Base-by-base conservation (phyloP, 805 yeast species). In the Allodekkera sacchari region DNA sequence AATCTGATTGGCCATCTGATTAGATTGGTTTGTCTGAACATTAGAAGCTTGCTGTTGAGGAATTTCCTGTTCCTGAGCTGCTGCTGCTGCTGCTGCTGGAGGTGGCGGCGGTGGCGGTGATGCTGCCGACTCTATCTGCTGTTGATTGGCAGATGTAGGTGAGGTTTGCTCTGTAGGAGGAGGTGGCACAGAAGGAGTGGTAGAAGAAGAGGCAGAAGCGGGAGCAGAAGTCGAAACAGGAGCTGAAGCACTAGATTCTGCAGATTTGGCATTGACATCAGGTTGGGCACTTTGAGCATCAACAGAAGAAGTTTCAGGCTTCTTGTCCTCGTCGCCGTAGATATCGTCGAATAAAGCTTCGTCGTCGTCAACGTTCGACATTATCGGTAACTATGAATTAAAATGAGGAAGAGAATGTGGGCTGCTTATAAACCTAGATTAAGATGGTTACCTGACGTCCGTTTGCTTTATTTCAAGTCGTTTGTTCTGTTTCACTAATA, bases 301-400 rank as follows among this genome's bases (percentile, higher is more conserved):
- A n/a, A 14, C 12, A 7, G 11, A n/a, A 8, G 26, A 24, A 28
- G 24, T 34, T 8, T 22, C 57, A 13, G 26, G 36, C 5, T 35
- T 31, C 33, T 43, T 39, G 35, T 48, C 37, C 22, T 52, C 55
- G 28, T 45, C 59, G 19, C 53, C 55, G 44, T 88, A 88, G 61
- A 88, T 83, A 56, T 88, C 96, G 61, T 87, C 94, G 59, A 88
- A 88, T 56, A 83, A 78, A 49, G 84, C 89, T 57, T 87, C 96
- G 61, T 88, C 96, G 63, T 87, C 96, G 61, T 85, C 95, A 39
- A 80, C 71, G 35, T 63, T 58, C 38, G 80, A 71, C 82, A 76
- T 77, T 34, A 35, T 58, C n/a, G n/a, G n/a, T n/a, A n/a, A n/a
- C n/a, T n/a, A n/a, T n/a, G n/a, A n/a, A n/a, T n/a, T n/a, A n/a